Evolutionary conservation across 2,329 filamentous ascomycete genomes (phyloP), one percentile per base, ranked within the genome.

Genomic region (Trichoderma brevicompactum): DNA sequence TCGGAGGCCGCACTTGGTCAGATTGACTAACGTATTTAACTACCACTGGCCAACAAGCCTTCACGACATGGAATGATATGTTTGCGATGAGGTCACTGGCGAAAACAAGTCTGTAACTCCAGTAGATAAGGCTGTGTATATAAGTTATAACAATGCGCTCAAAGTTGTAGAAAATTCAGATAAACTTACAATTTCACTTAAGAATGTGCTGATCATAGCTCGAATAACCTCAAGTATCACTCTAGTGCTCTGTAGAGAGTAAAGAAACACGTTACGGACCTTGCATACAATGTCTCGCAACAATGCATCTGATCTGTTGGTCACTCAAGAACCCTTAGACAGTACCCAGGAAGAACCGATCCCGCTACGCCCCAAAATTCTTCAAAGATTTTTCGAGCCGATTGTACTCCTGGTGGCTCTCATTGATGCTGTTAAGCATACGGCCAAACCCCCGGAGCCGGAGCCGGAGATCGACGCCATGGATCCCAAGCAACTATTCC

Each of bases 351-450:
- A 61, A 32, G 4, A 61, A 1, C 58, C 58, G 17, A 10, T 52
- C 7, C 9, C 13, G 15, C 1, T 48, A 1, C 2, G 9, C 0
- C 1, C n/a, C 15, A 15, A 6, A 13, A 19, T 46, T 12, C 7
- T 17, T 36, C 12, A 38, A 5, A 59, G 7, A 12, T 60, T 60
- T 19, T 60, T 50, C 4, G 56, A 61, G 19, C 58, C 58, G 10
- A 13, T 61, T 2, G 34, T 61, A 0, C 38, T 61, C 2, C 38
- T 43, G 2, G 7, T 32, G 12, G 58, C 58, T 5, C 48, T 61
- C 2, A 12, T 19, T 7, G 23, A 52, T 4, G 46, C 46, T 0
- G 38, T 61, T 9, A 17, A 28, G 6, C 2, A 52, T n/a, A 34
- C 48, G 0, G 58, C 58, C 1, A 2, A 0, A 32, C 58, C 58